Evolutionary conservation across 192 early-diverging fungal species (phyloP).

Genomic region (Jimgerdemannia flammicorona): DNA sequence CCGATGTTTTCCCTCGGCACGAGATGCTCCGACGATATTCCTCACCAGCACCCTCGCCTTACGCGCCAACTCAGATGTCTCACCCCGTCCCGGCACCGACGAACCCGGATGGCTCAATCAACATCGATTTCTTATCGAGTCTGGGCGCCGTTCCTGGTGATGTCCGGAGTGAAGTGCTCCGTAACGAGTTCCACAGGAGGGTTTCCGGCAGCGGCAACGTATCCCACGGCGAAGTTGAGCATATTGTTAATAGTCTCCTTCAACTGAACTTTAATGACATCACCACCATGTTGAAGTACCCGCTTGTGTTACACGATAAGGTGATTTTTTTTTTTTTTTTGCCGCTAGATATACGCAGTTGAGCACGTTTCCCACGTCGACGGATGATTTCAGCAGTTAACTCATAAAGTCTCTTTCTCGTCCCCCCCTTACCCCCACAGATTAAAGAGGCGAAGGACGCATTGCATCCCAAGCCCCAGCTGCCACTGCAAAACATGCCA

Average conservation of each 20-base stretch:
- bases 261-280: slow-evolving; percentile 6
- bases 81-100: neutral
- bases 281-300: slow-evolving; percentile 11
- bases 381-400: neutral
- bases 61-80: neutral
- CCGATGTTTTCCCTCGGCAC: neutral
- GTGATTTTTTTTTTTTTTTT: neutral
- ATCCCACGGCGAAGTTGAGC: slow-evolving; percentile 15
- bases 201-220: slow-evolving; percentile 14
- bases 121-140: neutral
- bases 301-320: slow-evolving; percentile 7
- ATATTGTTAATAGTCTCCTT: slow-evolving; percentile 16
- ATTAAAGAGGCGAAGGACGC: neutral
- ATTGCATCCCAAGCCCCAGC: neutral
- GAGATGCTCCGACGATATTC: neutral
- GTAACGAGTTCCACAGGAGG: slow-evolving; percentile 18
- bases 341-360: too few species aligned
- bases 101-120: neutral
- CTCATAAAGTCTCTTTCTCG: neutral
- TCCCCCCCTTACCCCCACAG: neutral
- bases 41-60: neutral
- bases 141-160: neutral
- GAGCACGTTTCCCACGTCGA: too few species aligned
- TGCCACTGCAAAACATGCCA: neutral
- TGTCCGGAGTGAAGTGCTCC: neutral